phyloP scores from a whole-genome alignment of 371 early-diverging fungal species.

The Apophysomyces trapeziformis region DNA sequence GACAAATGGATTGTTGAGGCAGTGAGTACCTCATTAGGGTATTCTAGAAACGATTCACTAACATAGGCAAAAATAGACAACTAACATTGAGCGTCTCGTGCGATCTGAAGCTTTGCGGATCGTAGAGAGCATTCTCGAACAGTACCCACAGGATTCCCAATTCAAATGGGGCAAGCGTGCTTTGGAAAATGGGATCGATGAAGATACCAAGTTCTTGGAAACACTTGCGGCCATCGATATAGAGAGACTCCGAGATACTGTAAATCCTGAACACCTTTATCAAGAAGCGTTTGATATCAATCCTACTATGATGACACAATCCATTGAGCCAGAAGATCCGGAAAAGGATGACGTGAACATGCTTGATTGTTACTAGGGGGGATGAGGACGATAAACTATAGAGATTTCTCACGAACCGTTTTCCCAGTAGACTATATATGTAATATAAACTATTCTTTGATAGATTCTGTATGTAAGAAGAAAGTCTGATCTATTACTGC shows the following conservation, averaged over 20 bases:
- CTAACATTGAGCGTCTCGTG: slow-evolving; percentile 38
- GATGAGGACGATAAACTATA: too few species aligned
- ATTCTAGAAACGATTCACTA: background rate
- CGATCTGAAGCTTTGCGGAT: slow-evolving; percentile 35
- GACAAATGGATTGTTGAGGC: slow-evolving; percentile 58
- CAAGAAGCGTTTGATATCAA: slow-evolving; percentile 48
- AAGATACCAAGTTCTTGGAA: slow-evolving; percentile 26
- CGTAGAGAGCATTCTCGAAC: slow-evolving; percentile 22
- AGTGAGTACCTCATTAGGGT: slow-evolving; percentile 18
- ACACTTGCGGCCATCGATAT: slow-evolving; percentile 24
- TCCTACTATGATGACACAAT: slow-evolving; percentile 42
- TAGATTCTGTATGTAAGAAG: background rate
- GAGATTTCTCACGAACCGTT: too few species aligned
- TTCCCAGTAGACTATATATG: background rate
- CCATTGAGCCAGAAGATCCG: slow-evolving; percentile 14
- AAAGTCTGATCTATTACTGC: slow-evolving; percentile 31
- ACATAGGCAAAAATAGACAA: slow-evolving; percentile 19
- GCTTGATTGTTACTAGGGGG: slow-evolving; percentile 16
- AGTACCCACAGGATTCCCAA: background rate
- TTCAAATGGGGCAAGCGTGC: background rate
- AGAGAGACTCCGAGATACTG: slow-evolving; percentile 22
- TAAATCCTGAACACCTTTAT: slow-evolving; percentile 46
- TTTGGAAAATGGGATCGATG: slow-evolving; percentile 11
- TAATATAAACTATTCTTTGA: background rate
- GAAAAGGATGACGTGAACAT: slow-evolving; percentile 15